Conservation (phyloP, 305 asterid species). For the Fraxinus latifolia region DNA sequence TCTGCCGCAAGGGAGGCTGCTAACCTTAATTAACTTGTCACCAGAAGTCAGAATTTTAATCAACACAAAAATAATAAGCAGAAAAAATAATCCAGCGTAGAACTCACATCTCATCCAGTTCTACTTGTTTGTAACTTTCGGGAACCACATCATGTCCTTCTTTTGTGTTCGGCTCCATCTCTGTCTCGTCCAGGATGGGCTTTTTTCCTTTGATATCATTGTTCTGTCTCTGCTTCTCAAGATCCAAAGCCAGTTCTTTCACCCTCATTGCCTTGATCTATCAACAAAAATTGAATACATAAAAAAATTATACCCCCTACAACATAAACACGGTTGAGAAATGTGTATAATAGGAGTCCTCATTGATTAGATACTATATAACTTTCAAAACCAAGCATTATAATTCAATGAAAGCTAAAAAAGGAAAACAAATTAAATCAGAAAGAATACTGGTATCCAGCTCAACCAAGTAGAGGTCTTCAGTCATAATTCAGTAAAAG, state of each 20-base stretch:
- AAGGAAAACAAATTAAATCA: not conserved
- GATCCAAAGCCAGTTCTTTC: slow-evolving; percentile 68
- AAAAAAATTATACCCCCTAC: not conserved
- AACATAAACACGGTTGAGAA: not conserved
- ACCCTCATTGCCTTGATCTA: slow-evolving; percentile 81
- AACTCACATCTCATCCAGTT: slow-evolving; percentile 72
- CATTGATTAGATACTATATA: not conserved
- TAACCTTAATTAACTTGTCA: slow-evolving; percentile 72
- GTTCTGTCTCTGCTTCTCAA: slow-evolving; percentile 70
- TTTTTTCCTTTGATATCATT: slow-evolving; percentile 59
- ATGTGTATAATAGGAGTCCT: not conserved
- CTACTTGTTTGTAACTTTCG: slow-evolving; percentile 47
- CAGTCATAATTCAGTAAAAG: slow-evolving; percentile 10
- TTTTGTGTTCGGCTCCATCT: slow-evolving; percentile 22
- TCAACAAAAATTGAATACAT: slow-evolving; percentile 10
- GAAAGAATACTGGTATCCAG: not conserved
- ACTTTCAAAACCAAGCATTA: not conserved
- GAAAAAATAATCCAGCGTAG: slow-evolving; percentile 15
- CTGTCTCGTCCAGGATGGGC: slow-evolving; percentile 36
- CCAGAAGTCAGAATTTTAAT: slow-evolving; percentile 32
- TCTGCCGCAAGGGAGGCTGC: slow-evolving; percentile 96
- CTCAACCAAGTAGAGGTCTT: slow-evolving; percentile 3
- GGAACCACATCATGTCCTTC: slow-evolving; percentile 28
- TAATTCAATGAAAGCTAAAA: not conserved
- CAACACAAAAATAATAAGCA: slow-evolving; percentile 3